Evolutionary conservation across 352 stramenopile genomes (phyloP), one percentile per base, ranked within the genome.

Genomic region (Phytophthora europaea): DNA sequence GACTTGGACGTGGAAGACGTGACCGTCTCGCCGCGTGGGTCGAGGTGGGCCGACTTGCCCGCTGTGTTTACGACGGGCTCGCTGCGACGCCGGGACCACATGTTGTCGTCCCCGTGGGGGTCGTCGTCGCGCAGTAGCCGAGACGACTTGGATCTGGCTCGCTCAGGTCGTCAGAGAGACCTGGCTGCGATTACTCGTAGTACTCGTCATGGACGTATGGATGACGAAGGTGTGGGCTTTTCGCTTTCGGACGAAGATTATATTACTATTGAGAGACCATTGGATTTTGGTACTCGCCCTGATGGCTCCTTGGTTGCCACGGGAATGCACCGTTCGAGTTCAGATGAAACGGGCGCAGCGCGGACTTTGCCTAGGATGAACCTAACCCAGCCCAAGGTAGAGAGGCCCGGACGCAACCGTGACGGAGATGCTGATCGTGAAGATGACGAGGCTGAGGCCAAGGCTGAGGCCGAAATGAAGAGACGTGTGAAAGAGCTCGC

Each of bases 191-290:
- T 78, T 28, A 74, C 80, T 18, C 69, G 82, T 3, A 89, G 72
- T 60, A 84, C 76, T 33, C 68, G 81, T 0, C 69, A 84, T 51
- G 78, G 73, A 20, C 75, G 71, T 7, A 66, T 80, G 60, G 63
- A 77, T 54, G 70, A 80, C 9, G 67, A 75, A 70, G 65, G 76
- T 38, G 72, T 83, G 4, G 76, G 74, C 0, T 75, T 81, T 48
- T 82, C 77, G 13, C 78, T 94, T 13, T 94, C 87, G 7, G 87
- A 94, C 23, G 84, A 91, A 72, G 84, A 94, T 51, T 94, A 89
- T 40, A 78, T 94, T 52, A 82, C 83, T 10, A 80, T 89, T 31
- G 85, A 94, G 36, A 79, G 72, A 50, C 76, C 76, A 1, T 55
- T 83, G 0, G 64, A 82, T 58, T 84, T 81, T 61, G 70, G 65